Evolutionary conservation across 1,139 yeast genomes (phyloP), one percentile per base, ranked within the genome.

Genomic region (Pichia sp.): DNA sequence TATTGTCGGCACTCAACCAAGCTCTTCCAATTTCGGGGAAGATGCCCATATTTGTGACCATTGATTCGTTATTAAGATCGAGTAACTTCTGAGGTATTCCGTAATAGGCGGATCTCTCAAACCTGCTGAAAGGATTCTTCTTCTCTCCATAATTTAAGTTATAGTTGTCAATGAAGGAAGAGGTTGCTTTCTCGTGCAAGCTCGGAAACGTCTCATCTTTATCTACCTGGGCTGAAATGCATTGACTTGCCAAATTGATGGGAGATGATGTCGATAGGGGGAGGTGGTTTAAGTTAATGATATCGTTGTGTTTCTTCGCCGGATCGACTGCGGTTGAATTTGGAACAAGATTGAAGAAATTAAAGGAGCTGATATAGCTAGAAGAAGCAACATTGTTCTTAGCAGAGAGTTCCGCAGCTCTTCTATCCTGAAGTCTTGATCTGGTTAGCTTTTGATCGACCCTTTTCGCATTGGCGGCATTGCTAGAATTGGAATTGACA

Each of bases 1-100:
- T 77, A 52, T 82, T 82, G 56, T 87, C 97, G 27, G 81, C 77
- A 3, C 85, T 77, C 32, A 88, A 72, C 97, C 97, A 91, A 8
- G 91, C 78, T 43, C 96, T 73, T 44, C 78, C 76, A 28, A 91
- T 72, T 41, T 82, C 88, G 0, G 91, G 75, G 48, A 91, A 80
- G 33, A 88, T 62, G 8, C 98, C 98, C 75, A 85, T 79, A 44
- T 79, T 79, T 22, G 88, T 76, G 32, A 67, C 70, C 5, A 40
- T 28, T 12, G 87, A 73, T 34, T 76, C 71, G 49, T 74, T 77
- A 15, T 36, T 38, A 13, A 21, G 27, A 44, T 80, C 85, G 48
- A 84, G 74, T 46, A 87, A 77, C 44, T 74, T 77, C 55, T 87
- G 96, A 1, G 97, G 97, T 36, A 88, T 74, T 51, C 74, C 76